phyloP scores from a whole-genome alignment of 2,329 filamentous ascomycete genomes.

The Emydomyces testavorans region DNA sequence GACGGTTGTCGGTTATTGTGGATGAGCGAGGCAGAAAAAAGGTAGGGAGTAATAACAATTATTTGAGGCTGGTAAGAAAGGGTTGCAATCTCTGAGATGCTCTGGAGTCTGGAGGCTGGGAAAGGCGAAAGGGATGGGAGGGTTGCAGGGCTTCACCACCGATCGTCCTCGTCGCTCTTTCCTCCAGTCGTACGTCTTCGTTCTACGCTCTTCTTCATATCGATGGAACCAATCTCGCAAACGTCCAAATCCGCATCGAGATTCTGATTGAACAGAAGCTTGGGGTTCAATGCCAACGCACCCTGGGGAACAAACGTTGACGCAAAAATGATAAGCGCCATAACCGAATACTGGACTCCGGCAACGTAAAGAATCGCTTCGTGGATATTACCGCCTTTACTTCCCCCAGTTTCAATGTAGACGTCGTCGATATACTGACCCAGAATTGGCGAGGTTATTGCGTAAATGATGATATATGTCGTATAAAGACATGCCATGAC shows the following conservation, averaged over 20 bases:
- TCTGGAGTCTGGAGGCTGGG: too few species aligned
- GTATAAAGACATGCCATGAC: conserved; percentile 44
- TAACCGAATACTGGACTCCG: conserved; percentile 40
- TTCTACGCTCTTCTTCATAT: conserved; percentile 12
- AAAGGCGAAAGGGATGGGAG: too few species aligned
- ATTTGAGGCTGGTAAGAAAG: background rate
- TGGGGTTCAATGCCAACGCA: conserved; percentile 34
- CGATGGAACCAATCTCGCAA: conserved; percentile 13
- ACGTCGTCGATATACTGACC: conserved; percentile 39
- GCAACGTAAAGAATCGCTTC: conserved; percentile 35
- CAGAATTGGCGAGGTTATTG: conserved; percentile 36
- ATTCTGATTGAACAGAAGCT: conserved; percentile 17
- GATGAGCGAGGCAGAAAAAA: background rate
- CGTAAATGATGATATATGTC: conserved; percentile 40
- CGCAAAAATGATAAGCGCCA: conserved; percentile 33
- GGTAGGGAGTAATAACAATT: background rate
- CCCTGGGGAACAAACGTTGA: conserved; percentile 40
- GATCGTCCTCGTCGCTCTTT: conserved; percentile 2
- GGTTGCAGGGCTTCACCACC: too few species aligned
- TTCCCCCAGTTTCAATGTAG: conserved; percentile 25
- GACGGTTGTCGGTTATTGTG: background rate
- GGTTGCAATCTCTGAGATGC: too few species aligned
- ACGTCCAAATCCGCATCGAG: conserved; percentile 16
- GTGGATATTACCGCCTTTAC: conserved; percentile 27
- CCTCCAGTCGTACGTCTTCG: background rate